Base-by-base conservation (phyloP, 192 early-diverging fungal species). In the Chytriomyces sp. region DNA sequence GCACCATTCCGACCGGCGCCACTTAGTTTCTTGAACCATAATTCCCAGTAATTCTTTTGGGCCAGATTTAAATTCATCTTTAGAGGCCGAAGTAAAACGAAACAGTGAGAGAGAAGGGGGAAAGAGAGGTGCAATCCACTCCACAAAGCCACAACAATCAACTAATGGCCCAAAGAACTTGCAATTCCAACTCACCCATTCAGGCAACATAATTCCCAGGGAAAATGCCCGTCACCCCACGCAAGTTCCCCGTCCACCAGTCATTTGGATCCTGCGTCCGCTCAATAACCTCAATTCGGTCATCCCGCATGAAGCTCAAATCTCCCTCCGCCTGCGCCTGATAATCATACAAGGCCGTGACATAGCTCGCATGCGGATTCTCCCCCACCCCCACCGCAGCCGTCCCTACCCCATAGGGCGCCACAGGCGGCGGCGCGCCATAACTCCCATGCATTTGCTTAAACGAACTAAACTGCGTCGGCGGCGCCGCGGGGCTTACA, bases 281-380 rank as follows among this genome's bases (percentile, higher is more conserved):
- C 73, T 91, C 87, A 34, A 89, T 49, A 19, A 98, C 86, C 7
- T 86, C 89, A 74, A 98, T 96, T 36, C 89, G 75, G 76, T 98
- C 95, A 59, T 93, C 93, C 71, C 91, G 90, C 71, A 81, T 87
- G 77, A 98, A 98, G 30, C 84, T 68, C 62, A 98, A 76, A 74
- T 98, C 96, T 22, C 90, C 93, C 4, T 83, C 76, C 77, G 93
- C 86, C 69, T 93, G 88, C 2, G 91, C 93, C 10, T 79, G 77
- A 80, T 92, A 98, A 77, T 96, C 92, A 64, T 93, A 98, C 72
- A 93, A 65, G 0, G 96, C 96, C 39, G 62, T 64, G 25, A 74
- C 73, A 38, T 53, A 73, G 7, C 31, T 36, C 28, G 66, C 53
- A 36, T 1, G 3, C 32, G 52, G 25, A 28, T 22, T 28, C 5